These are phyloP conservation scores for Botrytis sinoallii DNA, from an alignment of 2,329 filamentous ascomycete genomes.

Conservation along the genomic window DNA sequence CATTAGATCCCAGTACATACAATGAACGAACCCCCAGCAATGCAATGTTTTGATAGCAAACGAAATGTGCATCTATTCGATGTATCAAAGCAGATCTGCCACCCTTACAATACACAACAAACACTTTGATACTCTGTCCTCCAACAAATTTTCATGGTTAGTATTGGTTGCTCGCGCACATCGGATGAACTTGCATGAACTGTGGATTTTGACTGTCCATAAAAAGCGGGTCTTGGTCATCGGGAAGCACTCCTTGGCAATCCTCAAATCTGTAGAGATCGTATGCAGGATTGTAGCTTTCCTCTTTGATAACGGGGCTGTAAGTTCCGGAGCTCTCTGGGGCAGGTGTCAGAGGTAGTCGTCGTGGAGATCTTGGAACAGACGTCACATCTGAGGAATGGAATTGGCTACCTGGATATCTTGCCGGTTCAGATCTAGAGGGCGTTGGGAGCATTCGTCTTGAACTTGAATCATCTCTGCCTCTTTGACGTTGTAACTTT, in stretches of 20 bases:
- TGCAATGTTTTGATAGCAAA: conserved; percentile 11
- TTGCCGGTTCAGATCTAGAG: neutral
- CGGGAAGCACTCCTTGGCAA: conserved; percentile 33
- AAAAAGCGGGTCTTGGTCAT: conserved; percentile 31
- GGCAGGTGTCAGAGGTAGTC: conserved; percentile 29
- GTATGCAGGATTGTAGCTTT: conserved; percentile 27
- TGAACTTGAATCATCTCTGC: conserved; percentile 21
- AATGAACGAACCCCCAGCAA: conserved; percentile 4
- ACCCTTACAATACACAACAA: conserved; percentile 17
- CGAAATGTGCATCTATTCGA: conserved; percentile 6
- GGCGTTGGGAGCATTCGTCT: conserved; percentile 7
- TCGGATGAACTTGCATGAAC: conserved; percentile 21
- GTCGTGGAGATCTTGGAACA: neutral
- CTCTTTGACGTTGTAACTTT: conserved; percentile 27
- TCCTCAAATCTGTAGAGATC: conserved; percentile 30
- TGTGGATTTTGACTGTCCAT: conserved; percentile 24
- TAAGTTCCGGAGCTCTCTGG: conserved; percentile 18
- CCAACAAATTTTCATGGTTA: neutral
- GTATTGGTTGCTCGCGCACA: conserved; percentile 18
- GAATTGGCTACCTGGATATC: neutral
- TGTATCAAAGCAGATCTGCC: conserved; percentile 12
- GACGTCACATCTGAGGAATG: conserved; percentile 16
- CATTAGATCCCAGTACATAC: neutral
- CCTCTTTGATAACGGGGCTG: conserved; percentile 21
- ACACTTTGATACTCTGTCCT: neutral